Evolutionary conservation across 352 stramenopile genomes (phyloP).

Genomic region (Phytopythium cucurbitacearum): DNA sequence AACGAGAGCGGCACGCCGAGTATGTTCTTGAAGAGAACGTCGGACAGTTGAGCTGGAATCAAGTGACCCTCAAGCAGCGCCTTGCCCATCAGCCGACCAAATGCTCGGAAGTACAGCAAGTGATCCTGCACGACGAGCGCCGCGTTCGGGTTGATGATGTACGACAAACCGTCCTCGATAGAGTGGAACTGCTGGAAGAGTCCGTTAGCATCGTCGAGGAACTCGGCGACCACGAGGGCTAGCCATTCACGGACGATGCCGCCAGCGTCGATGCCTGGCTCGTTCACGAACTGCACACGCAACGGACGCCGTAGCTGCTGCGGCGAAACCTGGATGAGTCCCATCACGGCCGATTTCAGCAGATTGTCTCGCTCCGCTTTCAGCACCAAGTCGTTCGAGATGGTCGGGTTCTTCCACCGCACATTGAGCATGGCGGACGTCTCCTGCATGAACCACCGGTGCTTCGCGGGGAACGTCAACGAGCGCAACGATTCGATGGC

Average conservation of each 20-base stretch:
- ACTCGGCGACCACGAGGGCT: slow-evolving; percentile 36
- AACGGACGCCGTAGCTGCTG: slow-evolving; percentile 32
- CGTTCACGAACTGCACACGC: slow-evolving; percentile 66
- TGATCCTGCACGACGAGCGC: slow-evolving; percentile 22
- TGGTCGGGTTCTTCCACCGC: slow-evolving; percentile 25
- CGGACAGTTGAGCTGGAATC: slow-evolving; percentile 36
- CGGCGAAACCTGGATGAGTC: slow-evolving; percentile 25
- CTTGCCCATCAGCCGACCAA: slow-evolving; percentile 63
- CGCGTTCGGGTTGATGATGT: slow-evolving; percentile 41
- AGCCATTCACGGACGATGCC: slow-evolving; percentile 84
- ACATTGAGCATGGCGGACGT: slow-evolving; percentile 34
- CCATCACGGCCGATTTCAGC: slow-evolving; percentile 22
- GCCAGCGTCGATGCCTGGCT: slow-evolving; percentile 74
- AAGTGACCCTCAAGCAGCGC: slow-evolving; percentile 65
- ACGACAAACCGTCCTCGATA: slow-evolving; percentile 30
- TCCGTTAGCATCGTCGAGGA: slow-evolving; percentile 36
- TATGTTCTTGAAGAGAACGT: slow-evolving; percentile 76
- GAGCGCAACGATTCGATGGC: slow-evolving; percentile 28
- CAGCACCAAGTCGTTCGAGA: slow-evolving; percentile 20
- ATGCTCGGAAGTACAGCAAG: slow-evolving; percentile 53
- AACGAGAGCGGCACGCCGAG: slow-evolving; percentile 52
- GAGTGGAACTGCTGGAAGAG: slow-evolving; percentile 43
- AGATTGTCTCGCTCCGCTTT: slow-evolving; percentile 34
- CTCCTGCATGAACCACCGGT: slow-evolving; percentile 55
- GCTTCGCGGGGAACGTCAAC: slow-evolving; percentile 46